These are phyloP conservation scores for Parathielavia hyrcaniae DNA, from an alignment of 495 filamentous ascomycete species.

Conservation along the genomic window DNA sequence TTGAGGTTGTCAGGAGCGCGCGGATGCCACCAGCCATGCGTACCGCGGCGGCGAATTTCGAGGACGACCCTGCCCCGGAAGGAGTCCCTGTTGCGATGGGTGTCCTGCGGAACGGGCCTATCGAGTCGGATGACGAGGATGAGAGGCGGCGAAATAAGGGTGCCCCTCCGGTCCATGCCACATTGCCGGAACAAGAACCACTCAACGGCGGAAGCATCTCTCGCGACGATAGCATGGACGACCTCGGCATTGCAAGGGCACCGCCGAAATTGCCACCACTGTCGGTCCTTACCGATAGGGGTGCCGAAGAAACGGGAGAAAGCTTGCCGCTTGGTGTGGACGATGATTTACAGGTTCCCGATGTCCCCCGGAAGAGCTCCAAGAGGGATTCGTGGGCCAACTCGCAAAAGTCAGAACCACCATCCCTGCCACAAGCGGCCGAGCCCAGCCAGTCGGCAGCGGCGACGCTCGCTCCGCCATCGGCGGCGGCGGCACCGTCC, in stretches of 20 bases:
- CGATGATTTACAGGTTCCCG: slow-evolving; percentile 25
- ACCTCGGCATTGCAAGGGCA: slow-evolving; percentile 35
- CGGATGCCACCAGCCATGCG: slow-evolving; percentile 59
- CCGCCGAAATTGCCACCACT: slow-evolving; percentile 39
- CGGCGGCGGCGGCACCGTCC: slow-evolving; percentile 22
- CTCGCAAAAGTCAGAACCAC: slow-evolving; percentile 15
- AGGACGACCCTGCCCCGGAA: slow-evolving; percentile 46
- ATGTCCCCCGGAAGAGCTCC: slow-evolving; percentile 58
- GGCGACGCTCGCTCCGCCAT: slow-evolving; percentile 12
- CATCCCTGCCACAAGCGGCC: slow-evolving; percentile 10
- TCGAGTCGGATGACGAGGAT: slow-evolving; percentile 55
- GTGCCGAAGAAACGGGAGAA: slow-evolving; percentile 1
- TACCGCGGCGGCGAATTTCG: slow-evolving; percentile 47
- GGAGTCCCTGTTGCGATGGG: slow-evolving; percentile 55
- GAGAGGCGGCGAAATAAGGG: slow-evolving; percentile 27
- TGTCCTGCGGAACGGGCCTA: slow-evolving; percentile 50
- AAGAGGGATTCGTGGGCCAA: slow-evolving; percentile 43
- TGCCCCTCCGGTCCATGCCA: slow-evolving; percentile 22
- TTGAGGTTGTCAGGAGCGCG: slow-evolving; percentile 88
- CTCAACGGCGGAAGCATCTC: slow-evolving; percentile 43
- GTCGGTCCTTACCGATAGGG: slow-evolving; percentile 55
- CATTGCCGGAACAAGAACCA: slow-evolving; percentile 32
- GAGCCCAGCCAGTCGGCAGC: background rate
- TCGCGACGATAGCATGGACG: slow-evolving; percentile 32
- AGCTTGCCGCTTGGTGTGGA: background rate